Evolutionary conservation across 2,329 filamentous ascomycete genomes (phyloP).

Genomic region (Aureobasidium sp.): DNA sequence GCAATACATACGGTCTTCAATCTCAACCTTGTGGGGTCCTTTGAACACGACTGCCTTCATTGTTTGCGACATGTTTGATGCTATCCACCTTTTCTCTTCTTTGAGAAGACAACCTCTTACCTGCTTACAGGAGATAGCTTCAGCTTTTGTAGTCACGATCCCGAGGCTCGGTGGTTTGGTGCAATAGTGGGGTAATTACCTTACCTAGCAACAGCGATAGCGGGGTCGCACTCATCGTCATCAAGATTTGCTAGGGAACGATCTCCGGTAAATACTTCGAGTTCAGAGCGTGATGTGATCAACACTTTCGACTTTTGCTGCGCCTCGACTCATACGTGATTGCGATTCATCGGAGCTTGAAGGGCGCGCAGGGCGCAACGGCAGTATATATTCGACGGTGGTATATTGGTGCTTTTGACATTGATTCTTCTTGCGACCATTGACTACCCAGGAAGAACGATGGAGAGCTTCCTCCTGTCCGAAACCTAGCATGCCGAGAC

Average conservation of each 20-base stretch:
- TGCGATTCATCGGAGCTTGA: neutral
- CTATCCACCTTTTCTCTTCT: neutral
- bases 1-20: constrained; percentile 56
- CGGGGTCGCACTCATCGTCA: neutral
- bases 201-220: neutral
- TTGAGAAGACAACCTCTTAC: neutral
- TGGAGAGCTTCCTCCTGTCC: neutral
- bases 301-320: neutral
- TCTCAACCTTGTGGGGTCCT: constrained; percentile 61
- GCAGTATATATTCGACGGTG: neutral
- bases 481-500: neutral
- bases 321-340: neutral
- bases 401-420: neutral
- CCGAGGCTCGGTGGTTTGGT: constrained; percentile 3
- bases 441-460: neutral
- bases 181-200: neutral
- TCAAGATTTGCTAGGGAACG: neutral
- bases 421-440: neutral
- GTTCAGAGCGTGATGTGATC: neutral
- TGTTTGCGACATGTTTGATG: constrained; percentile 31
- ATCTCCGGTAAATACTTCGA: neutral
- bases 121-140: neutral
- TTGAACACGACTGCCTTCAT: constrained; percentile 92
- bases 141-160: neutral
- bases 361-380: neutral